Conservation (phyloP, 2,329 filamentous ascomycete genomes). For the Fusarium clavum region DNA sequence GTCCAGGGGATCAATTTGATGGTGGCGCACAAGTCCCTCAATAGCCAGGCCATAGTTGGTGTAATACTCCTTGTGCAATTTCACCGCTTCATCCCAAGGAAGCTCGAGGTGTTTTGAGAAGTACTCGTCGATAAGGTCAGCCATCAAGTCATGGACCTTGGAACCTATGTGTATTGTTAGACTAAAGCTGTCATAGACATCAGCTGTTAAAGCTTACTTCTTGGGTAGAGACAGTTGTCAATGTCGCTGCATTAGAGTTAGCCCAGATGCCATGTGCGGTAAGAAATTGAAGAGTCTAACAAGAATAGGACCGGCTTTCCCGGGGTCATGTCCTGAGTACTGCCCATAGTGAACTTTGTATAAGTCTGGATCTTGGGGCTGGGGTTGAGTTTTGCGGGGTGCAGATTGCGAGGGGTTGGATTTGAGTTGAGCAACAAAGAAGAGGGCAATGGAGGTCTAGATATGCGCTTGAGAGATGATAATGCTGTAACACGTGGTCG, state of each 20-base stretch:
- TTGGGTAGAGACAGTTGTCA: slow-evolving; percentile 96
- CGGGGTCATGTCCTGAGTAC: slow-evolving; percentile 50
- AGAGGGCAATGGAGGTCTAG: slow-evolving; percentile 21
- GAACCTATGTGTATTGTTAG: slow-evolving; percentile 61
- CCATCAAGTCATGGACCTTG: slow-evolving; percentile 91
- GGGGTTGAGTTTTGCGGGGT: slow-evolving; percentile 15
- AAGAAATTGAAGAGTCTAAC: slow-evolving; percentile 43
- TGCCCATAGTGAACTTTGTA: slow-evolving; percentile 46
- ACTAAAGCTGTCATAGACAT: slow-evolving; percentile 2
- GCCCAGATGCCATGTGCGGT: background rate
- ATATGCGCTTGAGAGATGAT: slow-evolving; percentile 32
- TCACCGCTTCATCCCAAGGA: slow-evolving; percentile 79
- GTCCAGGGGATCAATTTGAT: slow-evolving; percentile 93
- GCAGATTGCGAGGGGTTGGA: slow-evolving; percentile 26
- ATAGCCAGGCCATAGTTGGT: slow-evolving; percentile 97
- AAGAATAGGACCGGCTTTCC: slow-evolving; percentile 59
- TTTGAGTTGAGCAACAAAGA: slow-evolving; percentile 25
- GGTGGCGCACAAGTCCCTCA: slow-evolving; percentile 91
- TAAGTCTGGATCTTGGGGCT: slow-evolving; percentile 15
- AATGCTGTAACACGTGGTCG: slow-evolving; percentile 40
- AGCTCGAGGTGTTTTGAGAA: slow-evolving; percentile 78
- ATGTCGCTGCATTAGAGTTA: slow-evolving; percentile 78
- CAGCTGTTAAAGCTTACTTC: slow-evolving; percentile 67
- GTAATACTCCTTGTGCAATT: slow-evolving; percentile 93
- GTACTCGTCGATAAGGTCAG: slow-evolving; percentile 77